Percentiles rank a stretch among this genome's conserved stretches.
phyloP scores from a whole-genome alignment of 2,329 filamentous ascomycete genomes.

The Diaporthe sp. region DNA sequence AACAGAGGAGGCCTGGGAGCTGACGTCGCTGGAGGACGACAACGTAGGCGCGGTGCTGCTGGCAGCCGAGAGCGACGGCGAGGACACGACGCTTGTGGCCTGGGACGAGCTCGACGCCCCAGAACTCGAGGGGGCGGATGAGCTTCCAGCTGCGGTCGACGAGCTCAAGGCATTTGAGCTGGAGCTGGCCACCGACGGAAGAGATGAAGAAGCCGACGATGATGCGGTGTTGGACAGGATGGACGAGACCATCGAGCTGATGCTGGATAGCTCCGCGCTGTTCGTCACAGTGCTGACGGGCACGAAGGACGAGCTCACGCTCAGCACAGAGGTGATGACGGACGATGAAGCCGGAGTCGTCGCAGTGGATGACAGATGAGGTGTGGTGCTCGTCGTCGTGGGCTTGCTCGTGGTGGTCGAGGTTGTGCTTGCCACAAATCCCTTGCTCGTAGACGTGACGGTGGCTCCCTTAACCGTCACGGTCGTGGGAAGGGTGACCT shows the following conservation, averaged over 20 bases:
- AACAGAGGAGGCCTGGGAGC: background rate
- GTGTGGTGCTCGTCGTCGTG: background rate
- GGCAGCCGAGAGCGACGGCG: background rate
- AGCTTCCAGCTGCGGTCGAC: background rate
- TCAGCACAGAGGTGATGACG: constrained; percentile 14
- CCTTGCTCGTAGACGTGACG: constrained; percentile 25
- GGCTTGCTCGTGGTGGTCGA: background rate
- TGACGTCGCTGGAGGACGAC: background rate
- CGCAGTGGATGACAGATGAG: background rate
- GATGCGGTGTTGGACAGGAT: background rate
- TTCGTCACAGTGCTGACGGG: constrained; percentile 33
- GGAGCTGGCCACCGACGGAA: background rate
- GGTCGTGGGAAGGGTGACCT: constrained; percentile 13
- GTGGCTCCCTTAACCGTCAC: constrained; percentile 15
- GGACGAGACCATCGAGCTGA: constrained; percentile 15
- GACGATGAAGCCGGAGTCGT: constrained; percentile 9
- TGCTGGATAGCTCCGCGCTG: constrained; percentile 21
- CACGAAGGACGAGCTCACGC: constrained; percentile 34
- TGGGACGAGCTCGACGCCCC: background rate
- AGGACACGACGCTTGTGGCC: background rate
- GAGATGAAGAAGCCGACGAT: background rate
- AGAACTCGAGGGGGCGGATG: background rate
- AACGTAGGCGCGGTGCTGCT: background rate
- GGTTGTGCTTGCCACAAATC: background rate
- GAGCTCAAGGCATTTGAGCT: background rate